Evolutionary conservation across 2,329 filamentous ascomycete species (phyloP).

Genomic region (Gliomastix tumulicola): DNA sequence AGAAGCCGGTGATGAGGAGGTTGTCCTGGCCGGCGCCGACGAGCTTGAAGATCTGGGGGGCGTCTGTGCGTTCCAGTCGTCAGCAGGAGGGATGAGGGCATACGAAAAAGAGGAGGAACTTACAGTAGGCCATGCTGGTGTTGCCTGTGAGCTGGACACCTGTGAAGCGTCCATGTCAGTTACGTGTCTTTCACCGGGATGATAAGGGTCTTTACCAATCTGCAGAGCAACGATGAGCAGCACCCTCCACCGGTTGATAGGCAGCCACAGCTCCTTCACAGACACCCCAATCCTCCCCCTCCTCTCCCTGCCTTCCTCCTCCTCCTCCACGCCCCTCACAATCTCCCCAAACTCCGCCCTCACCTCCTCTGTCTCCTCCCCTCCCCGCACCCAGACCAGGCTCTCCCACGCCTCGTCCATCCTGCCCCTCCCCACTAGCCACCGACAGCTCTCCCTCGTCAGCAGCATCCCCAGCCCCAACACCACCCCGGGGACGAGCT

Average conservation of each 20-base stretch:
- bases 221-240: constrained; percentile 42
- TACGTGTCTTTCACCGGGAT: no score
- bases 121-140: constrained; percentile 42
- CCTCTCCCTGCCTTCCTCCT: constrained; percentile 20
- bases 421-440: constrained; percentile 37
- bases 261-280: constrained; percentile 33
- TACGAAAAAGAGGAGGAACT: constrained; percentile 6
- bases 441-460: constrained; percentile 37
- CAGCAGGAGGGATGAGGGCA: no score
- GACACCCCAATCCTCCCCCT: constrained; percentile 35
- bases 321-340: constrained; percentile 36
- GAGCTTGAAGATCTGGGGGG: constrained; percentile 41
- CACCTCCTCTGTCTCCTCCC: constrained; percentile 26
- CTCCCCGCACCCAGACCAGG: constrained; percentile 44
- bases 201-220: no score
- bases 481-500: constrained; percentile 38
- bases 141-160: constrained; percentile 40
- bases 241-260: constrained; percentile 38
- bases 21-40: constrained; percentile 38
- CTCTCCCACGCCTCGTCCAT: constrained; percentile 37
- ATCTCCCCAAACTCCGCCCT: constrained; percentile 32
- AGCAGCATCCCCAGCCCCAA: constrained; percentile 40
- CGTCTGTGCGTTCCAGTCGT: constrained; percentile 20
- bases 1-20: constrained; percentile 44
- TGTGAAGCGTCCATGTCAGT: constrained; percentile 2